Percentiles rank a stretch among this genome's conserved stretches.
Evolutionary conservation across 2,329 filamentous ascomycete species (phyloP).

Genomic region (Blastomyces parvus): DNA sequence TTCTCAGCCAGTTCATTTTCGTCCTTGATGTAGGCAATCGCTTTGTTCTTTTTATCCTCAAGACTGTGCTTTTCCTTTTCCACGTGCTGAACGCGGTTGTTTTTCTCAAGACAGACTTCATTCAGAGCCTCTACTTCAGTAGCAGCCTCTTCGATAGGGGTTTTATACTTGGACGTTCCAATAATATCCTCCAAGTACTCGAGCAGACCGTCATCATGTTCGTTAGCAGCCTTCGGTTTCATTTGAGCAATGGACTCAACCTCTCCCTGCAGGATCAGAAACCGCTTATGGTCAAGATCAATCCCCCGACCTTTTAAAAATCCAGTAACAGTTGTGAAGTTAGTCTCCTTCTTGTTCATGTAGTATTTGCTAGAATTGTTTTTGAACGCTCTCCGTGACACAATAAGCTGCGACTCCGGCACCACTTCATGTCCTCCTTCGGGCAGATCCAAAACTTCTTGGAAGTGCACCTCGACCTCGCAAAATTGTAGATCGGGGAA

Average conservation of each 20-base stretch:
- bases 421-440: slow-evolving; percentile 66
- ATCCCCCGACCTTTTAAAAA: slow-evolving; percentile 80
- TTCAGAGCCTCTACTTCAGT: slow-evolving; percentile 85
- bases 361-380: slow-evolving; percentile 99
- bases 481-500: slow-evolving; percentile 79
- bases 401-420: slow-evolving; percentile 72
- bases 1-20: slow-evolving; percentile 89
- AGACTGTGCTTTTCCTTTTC: slow-evolving; percentile 91
- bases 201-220: slow-evolving; percentile 90
- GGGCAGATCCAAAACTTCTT: slow-evolving; percentile 83
- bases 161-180: slow-evolving; percentile 96
- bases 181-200: slow-evolving; percentile 99
- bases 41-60: slow-evolving; percentile 95
- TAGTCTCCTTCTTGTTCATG: slow-evolving; percentile 81
- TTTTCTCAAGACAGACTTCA: slow-evolving; percentile 92
- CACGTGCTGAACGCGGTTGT: slow-evolving; percentile 86
- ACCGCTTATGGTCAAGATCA: slow-evolving; percentile 95
- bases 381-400: slow-evolving; percentile 89
- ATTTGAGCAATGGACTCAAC: slow-evolving; percentile 98
- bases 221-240: slow-evolving; percentile 91
- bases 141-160: slow-evolving; percentile 88
- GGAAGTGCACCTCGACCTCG: slow-evolving; percentile 93
- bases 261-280: slow-evolving; percentile 92
- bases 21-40: slow-evolving; percentile 75
- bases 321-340: slow-evolving; percentile 83